Evolutionary conservation across 2,329 filamentous ascomycete genomes (phyloP).

Genomic region (Fusarium paranaense): DNA sequence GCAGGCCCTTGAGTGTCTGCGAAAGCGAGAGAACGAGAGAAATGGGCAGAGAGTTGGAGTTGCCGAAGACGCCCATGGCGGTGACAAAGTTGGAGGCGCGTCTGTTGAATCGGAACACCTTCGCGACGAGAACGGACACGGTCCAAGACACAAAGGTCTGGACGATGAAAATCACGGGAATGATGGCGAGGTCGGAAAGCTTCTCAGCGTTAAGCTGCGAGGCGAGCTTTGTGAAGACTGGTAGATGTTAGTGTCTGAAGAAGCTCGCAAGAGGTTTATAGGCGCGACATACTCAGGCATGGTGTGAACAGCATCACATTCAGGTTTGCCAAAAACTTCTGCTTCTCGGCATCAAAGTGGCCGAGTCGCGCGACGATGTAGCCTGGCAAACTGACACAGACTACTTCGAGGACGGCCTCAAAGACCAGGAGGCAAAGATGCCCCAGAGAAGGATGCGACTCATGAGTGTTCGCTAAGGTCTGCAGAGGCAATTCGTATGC

Average conservation of each 20-base stretch:
- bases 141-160: slow-evolving; percentile 89
- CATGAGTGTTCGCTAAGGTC: slow-evolving; percentile 56
- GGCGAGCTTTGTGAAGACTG: slow-evolving; percentile 96
- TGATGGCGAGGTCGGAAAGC: slow-evolving; percentile 88
- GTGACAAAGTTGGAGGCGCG: slow-evolving; percentile 93
- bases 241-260: not conserved
- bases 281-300: slow-evolving; percentile 77
- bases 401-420: slow-evolving; percentile 93
- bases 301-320: slow-evolving; percentile 98
- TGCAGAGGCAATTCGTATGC: slow-evolving; percentile 57
- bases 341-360: slow-evolving; percentile 94
- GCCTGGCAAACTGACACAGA: slow-evolving; percentile 93
- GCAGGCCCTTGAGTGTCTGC: slow-evolving; percentile 89
- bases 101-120: slow-evolving; percentile 83
- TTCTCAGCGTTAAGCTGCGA: slow-evolving; percentile 94
- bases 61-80: slow-evolving; percentile 97
- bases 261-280: not conserved
- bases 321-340: slow-evolving; percentile 96
- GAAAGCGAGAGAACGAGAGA: slow-evolving; percentile 95
- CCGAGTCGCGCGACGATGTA: slow-evolving; percentile 92
- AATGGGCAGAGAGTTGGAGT: slow-evolving; percentile 97
- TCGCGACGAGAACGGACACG: slow-evolving; percentile 77
- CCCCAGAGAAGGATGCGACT: slow-evolving; percentile 72
- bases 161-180: slow-evolving; percentile 91
- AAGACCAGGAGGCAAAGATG: slow-evolving; percentile 87